A percentile compares a stretch with the other conserved stretches of the same genome.
phyloP scores from a whole-genome alignment of 371 early-diverging fungal species.

The Haplosporangium sp. region DNA sequence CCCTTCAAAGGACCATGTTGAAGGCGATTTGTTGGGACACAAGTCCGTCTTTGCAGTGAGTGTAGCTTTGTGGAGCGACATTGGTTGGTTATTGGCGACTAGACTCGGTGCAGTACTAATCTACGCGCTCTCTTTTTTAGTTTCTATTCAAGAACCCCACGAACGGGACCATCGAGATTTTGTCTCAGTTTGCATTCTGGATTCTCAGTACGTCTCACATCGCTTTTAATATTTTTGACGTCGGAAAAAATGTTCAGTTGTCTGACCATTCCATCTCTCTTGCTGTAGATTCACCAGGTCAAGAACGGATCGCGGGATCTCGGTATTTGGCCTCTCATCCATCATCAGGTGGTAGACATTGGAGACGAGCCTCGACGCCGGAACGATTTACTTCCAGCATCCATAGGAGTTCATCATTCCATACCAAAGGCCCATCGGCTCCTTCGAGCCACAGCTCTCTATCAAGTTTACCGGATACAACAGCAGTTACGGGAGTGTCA shows the following conservation, averaged over 20 bases:
- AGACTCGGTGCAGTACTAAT: not conserved
- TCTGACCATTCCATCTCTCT: not conserved
- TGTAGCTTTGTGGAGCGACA: not conserved
- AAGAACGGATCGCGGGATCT: not conserved
- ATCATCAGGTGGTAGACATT: conserved; percentile 22
- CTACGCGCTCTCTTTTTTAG: not conserved
- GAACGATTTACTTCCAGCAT: conserved; percentile 19
- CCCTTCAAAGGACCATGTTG: conserved; percentile 11
- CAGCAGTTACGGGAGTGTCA: not conserved
- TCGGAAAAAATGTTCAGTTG: not conserved
- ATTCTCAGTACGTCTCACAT: not conserved
- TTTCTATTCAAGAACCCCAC: not conserved
- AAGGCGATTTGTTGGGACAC: conserved; percentile 17
- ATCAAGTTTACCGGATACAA: conserved; percentile 32
- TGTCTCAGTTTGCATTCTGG: not conserved
- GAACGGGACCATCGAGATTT: not conserved
- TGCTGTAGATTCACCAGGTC: not conserved
- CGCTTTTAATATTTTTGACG: not conserved
- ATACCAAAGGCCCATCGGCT: conserved; percentile 7
- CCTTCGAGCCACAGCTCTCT: conserved; percentile 28
- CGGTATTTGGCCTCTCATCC: conserved; percentile 9
- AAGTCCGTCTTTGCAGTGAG: conserved; percentile 46
- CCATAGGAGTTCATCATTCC: conserved; percentile 16
- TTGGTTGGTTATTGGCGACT: not conserved
- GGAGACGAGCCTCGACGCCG: conserved; percentile 44